Percentiles rank a stretch among this genome's conserved stretches.
Conservation (phyloP, 176 grass and related monocot species). For the Oryza officinalis region DNA sequence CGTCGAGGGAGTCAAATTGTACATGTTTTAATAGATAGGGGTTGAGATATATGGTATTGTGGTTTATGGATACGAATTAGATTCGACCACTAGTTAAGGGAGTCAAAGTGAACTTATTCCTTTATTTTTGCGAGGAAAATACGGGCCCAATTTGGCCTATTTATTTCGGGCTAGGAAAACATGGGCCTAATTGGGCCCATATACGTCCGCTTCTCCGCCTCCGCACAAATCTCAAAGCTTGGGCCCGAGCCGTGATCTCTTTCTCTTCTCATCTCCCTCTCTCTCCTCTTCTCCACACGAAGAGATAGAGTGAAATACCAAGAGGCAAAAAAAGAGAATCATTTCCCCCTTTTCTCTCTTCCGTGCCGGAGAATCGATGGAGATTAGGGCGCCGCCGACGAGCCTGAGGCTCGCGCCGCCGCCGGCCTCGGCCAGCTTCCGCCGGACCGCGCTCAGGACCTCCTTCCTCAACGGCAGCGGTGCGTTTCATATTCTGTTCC, state of each 20-base stretch:
- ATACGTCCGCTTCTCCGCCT: not conserved
- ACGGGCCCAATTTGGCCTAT: no score
- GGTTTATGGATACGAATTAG: no score
- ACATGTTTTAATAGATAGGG: no score
- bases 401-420: conserved; percentile 40
- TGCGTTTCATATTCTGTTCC: conserved; percentile 22
- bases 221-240: not conserved
- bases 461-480: conserved; percentile 48
- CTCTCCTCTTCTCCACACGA: conserved; percentile 47
- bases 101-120: no score
- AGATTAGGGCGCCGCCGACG: conserved; percentile 43
- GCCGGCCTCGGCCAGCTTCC: conserved; percentile 21
- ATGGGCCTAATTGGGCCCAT: not conserved
- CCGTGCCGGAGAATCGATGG: conserved; percentile 39
- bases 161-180: not conserved
- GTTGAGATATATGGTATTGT: no score
- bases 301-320: conserved; percentile 22
- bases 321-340: not conserved
- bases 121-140: no score
- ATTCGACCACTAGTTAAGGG: no score
- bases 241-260: conserved; percentile 22
- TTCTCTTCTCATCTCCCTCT: not conserved
- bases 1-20: no score
- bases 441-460: conserved; percentile 25
- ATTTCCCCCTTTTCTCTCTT: not conserved